Evolutionary conservation across 1,139 yeast genomes (phyloP), one percentile per base, ranked within the genome.

Genomic region (Blastobotrys malaysiensis): DNA sequence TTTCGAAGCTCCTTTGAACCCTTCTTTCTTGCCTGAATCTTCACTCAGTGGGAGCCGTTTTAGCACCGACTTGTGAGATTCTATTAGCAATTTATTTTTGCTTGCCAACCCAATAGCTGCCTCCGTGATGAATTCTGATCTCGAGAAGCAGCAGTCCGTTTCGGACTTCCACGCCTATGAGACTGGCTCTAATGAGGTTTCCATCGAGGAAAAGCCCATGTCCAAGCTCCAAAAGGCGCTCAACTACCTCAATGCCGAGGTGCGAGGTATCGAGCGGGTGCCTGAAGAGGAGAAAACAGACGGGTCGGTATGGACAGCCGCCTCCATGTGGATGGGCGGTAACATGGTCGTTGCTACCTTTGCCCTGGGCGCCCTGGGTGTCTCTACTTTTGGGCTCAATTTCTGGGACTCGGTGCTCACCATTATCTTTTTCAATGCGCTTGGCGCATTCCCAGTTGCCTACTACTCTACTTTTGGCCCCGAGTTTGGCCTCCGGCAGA

Each of bases 311-410:
- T 74, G 81, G 75, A 80, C 78, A 62, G 88, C 95, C 24, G 90
- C 91, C 45, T 78, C 91, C 54, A 88, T 90, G 96, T 90, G 97
- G 97, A 78, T 87, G 65, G 86, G 95, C 24, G 96, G 96, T 43
- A 90, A 90, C 72, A 76, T 88, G 79, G 97, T 89, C 56, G 81
- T 90, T 67, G 90, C 96, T 20, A 82, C 96, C 21, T 84, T 81
- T 65, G 77, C 96, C 1, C 75, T 89, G 51, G 97, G 97, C 68
- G 86, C 87, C 56, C 74, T 90, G 52, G 96, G 96, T 55, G 75
- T 84, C 58, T 63, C 74, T 46, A 64, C 71, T 21, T 79, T 74
- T 60, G 75, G 73, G 14, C 62, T 80, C 60, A 77, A 81, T 50
- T 85, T 88, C 72, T 84, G 88, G 82, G 85, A 84, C 65, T 74